Evolutionary conservation across 2,329 filamentous ascomycete genomes (phyloP).

Genomic region (Phialocephala sp.): DNA sequence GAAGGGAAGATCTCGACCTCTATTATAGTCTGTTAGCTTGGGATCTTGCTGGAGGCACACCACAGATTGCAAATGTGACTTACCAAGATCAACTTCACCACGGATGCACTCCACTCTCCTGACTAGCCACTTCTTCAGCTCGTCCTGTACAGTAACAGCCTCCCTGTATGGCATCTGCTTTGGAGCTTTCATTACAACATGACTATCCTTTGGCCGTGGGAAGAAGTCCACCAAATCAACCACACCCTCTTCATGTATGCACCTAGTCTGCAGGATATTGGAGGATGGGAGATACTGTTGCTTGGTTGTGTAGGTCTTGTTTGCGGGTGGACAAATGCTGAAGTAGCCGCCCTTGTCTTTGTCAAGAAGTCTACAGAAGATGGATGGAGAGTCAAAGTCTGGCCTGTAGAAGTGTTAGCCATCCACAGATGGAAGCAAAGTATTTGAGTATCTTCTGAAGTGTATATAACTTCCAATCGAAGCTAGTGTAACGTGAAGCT

Average conservation of each 20-base stretch:
- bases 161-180: conserved; percentile 60
- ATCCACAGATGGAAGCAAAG: background rate
- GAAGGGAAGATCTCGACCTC: conserved; percentile 75
- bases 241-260: conserved; percentile 76
- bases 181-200: conserved; percentile 54
- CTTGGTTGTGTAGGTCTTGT: conserved; percentile 68
- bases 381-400: conserved; percentile 76
- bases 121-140: conserved; percentile 74
- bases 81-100: conserved; percentile 66
- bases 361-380: conserved; percentile 77
- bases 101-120: conserved; percentile 75
- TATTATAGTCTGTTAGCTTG: conserved; percentile 31
- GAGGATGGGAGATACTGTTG: conserved; percentile 79
- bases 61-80: conserved; percentile 1
- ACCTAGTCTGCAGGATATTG: conserved; percentile 79
- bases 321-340: conserved; percentile 62
- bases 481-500: background rate
- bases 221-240: conserved; percentile 79
- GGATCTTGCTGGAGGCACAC: background rate
- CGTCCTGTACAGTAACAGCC: conserved; percentile 59
- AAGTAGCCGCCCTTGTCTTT: conserved; percentile 78
- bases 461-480: background rate
- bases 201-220: conserved; percentile 67
- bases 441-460: background rate
- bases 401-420: conserved; percentile 56